Percentiles rank a stretch among this genome's conserved stretches.
phyloP scores from a whole-genome alignment of 805 yeast genomes.

The Yamadazyma nakazawae region DNA sequence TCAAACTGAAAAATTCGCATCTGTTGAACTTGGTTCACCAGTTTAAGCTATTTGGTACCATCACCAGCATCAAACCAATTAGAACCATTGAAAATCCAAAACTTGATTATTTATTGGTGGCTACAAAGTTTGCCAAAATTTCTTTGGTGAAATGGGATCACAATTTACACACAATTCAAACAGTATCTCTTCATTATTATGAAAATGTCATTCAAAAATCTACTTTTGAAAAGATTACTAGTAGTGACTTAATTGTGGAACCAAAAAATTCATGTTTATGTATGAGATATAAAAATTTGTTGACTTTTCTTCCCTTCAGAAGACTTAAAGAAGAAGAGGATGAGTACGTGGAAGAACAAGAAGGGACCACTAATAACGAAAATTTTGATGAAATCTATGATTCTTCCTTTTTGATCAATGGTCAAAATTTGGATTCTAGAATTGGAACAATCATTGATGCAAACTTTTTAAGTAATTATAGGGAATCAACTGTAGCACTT shows the following conservation, averaged over 20 bases:
- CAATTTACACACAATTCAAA: constrained; percentile 49
- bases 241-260: constrained; percentile 54
- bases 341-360: constrained; percentile 23
- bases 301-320: constrained; percentile 71
- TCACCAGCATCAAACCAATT: constrained; percentile 54
- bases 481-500: constrained; percentile 79
- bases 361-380: neutral
- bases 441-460: constrained; percentile 67
- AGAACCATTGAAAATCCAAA: constrained; percentile 45
- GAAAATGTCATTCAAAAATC: constrained; percentile 60
- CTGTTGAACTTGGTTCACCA: constrained; percentile 49
- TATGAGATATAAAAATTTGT: constrained; percentile 59
- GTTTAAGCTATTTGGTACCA: constrained; percentile 65
- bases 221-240: constrained; percentile 41
- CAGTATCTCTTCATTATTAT: constrained; percentile 82
- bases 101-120: constrained; percentile 59
- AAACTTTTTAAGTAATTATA: constrained; percentile 67
- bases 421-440: constrained; percentile 52
- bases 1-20: constrained; percentile 22
- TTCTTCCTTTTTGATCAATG: constrained; percentile 58
- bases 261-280: constrained; percentile 55
- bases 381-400: constrained; percentile 30
- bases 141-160: constrained; percentile 73
- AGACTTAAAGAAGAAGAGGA: constrained; percentile 39
- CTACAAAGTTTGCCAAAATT: constrained; percentile 73